Evolutionary conservation across 371 early-diverging fungal genomes (phyloP), one percentile per base, ranked within the genome.

Genomic region (Parasitella parasitica): DNA sequence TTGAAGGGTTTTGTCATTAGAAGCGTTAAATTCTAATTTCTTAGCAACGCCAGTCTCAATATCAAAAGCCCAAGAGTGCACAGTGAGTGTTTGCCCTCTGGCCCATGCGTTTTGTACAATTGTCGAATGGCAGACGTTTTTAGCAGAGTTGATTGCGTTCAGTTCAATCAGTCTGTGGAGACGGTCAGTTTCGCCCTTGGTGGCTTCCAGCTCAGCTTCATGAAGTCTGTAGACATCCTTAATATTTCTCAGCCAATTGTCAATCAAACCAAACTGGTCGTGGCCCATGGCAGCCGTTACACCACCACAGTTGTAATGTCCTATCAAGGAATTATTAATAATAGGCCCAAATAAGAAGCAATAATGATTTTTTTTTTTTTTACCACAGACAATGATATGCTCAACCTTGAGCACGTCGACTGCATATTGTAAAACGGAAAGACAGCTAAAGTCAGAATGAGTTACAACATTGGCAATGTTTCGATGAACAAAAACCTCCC

Each of bases 401-500:
- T 95, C 84, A 41, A 98, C 96, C 72, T 91, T 90, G 46, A 98
- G 85, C 28, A 89, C 84, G 27, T 94, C 91, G 41, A 98, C 93
- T 28, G 97, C 94, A 69, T 92, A 98, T 72, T 97, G 93, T 27
- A 98, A 74, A 52, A 94, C 96, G 3, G 93, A 89, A n/a, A 92
- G 82, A 46, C 81, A 81, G 71, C 86, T 94, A 54, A 93, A 55
- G 69, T 98, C 98, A 30, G 85, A 78, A 63, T 85, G 80, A 6
- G 69, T 74, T 32, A 97, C 89, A 15, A 94, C 88, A 76, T 97
- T 97, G 68, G 97, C 98, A 58, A 98, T 95, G 80, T 97, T 98
- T 68, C 97, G 86, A 78, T 95, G 95, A 11, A 94, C 93, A 78
- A 97, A 98, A 32, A 97, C 80, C 48, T 97, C 96, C 39, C 98